These are phyloP conservation scores for Pythium plurisporium DNA, from an alignment of 352 stramenopile species.

Conservation along the genomic window DNA sequence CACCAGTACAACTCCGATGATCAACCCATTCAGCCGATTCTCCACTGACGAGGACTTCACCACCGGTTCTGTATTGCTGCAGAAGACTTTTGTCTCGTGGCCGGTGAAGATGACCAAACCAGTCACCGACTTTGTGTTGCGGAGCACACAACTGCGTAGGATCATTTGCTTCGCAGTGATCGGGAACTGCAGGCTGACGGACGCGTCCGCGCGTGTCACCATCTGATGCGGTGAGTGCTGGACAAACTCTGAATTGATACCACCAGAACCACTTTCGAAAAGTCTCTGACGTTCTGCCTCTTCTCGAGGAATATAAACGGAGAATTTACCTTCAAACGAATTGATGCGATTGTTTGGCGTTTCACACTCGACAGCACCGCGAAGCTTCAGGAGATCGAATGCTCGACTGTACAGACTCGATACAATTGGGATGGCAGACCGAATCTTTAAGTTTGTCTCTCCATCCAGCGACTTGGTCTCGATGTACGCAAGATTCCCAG, in stretches of 20 bases:
- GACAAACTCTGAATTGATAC: not conserved
- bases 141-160: slow-evolving; percentile 82
- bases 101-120: slow-evolving; percentile 89
- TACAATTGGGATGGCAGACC: slow-evolving; percentile 58
- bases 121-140: slow-evolving; percentile 80
- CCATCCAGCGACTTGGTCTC: slow-evolving; percentile 84
- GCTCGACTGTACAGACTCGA: slow-evolving; percentile 23
- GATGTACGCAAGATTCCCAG: slow-evolving; percentile 66
- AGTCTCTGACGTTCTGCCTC: slow-evolving; percentile 40
- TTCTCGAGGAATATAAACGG: slow-evolving; percentile 28
- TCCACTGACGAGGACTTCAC: slow-evolving; percentile 81
- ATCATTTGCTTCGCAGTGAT: slow-evolving; percentile 88
- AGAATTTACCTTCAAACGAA: slow-evolving; percentile 76
- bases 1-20: slow-evolving; percentile 68
- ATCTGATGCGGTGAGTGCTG: slow-evolving; percentile 23
- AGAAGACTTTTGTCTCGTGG: slow-evolving; percentile 83
- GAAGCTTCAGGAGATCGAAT: slow-evolving; percentile 36
- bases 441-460: slow-evolving; percentile 84
- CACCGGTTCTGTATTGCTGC: slow-evolving; percentile 69
- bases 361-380: slow-evolving; percentile 65
- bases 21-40: slow-evolving; percentile 62
- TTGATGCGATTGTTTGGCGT: slow-evolving; percentile 83
- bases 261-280: not conserved
- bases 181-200: slow-evolving; percentile 38
- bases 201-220: slow-evolving; percentile 30